phyloP scores from a whole-genome alignment of 257 asterid genomes.

The Primulina eburnea region DNA sequence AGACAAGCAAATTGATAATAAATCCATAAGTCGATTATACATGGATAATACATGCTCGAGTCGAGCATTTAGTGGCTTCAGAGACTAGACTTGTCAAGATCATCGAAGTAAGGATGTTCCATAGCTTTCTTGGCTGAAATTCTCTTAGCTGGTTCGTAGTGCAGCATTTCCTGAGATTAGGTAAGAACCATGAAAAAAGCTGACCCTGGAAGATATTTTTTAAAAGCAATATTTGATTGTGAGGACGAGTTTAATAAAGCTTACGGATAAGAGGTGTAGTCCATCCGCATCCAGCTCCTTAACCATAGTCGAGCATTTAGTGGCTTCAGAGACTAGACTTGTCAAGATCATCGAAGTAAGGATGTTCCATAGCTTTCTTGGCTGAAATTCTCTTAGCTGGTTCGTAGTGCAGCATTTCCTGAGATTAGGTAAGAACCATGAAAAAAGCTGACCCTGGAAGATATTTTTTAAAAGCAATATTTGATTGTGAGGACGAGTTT shows the following conservation, averaged over 20 bases:
- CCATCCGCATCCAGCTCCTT: conserved; percentile 78
- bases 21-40: background rate
- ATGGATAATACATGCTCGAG: background rate
- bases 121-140: conserved; percentile 96
- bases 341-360: conserved; percentile 79
- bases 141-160: conserved; percentile 81
- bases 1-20: background rate
- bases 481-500: background rate
- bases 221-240: background rate
- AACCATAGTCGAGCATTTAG: too few relatives aligned
- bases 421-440: background rate
- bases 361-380: conserved; percentile 95
- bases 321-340: conserved; percentile 42
- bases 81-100: conserved; percentile 63
- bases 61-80: conserved; percentile 19
- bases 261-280: conserved; percentile 62
- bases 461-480: too few relatives aligned
- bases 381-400: conserved; percentile 93
- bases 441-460: background rate
- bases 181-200: background rate
- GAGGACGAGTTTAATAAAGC: conserved; percentile 6
- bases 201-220: background rate
- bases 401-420: conserved; percentile 93
- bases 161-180: conserved; percentile 73
- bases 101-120: conserved; percentile 89